Evolutionary conservation across 2,329 filamentous ascomycete species (phyloP).

Genomic region (Anisogramma anomala): DNA sequence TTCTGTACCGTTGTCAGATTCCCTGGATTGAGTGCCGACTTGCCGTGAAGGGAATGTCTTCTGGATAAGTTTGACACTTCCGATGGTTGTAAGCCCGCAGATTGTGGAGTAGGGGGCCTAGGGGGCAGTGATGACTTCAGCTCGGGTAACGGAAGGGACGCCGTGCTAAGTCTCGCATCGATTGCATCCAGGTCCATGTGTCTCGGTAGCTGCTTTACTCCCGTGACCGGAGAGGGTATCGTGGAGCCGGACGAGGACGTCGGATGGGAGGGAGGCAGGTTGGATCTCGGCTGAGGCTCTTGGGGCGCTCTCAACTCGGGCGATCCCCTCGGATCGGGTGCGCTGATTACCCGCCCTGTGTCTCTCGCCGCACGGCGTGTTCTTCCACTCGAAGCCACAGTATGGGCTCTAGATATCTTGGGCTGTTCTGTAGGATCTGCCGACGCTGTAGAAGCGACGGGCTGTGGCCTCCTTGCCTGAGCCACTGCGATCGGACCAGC

Average conservation of each 20-base stretch:
- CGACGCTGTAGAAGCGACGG: slow-evolving; percentile 47
- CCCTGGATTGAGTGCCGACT: slow-evolving; percentile 45
- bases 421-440: slow-evolving; percentile 36
- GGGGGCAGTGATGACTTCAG: slow-evolving; percentile 40
- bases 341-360: slow-evolving; percentile 33
- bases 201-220: slow-evolving; percentile 31
- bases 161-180: slow-evolving; percentile 55
- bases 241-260: slow-evolving; percentile 16
- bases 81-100: slow-evolving; percentile 37
- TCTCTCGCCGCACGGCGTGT: slow-evolving; percentile 35
- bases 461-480: slow-evolving; percentile 65
- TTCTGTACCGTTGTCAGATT: slow-evolving; percentile 56
- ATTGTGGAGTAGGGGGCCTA: slow-evolving; percentile 47
- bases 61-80: slow-evolving; percentile 34
- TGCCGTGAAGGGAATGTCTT: slow-evolving; percentile 50
- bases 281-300: slow-evolving; percentile 11
- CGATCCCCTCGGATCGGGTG: slow-evolving; percentile 27
- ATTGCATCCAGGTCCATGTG: slow-evolving; percentile 41
- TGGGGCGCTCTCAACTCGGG: slow-evolving; percentile 13
- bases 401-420: slow-evolving; percentile 49
- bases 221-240: slow-evolving; percentile 22
- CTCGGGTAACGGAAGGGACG: slow-evolving; percentile 55
- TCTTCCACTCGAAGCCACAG: slow-evolving; percentile 41
- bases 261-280: slow-evolving; percentile 17
- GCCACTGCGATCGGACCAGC: slow-evolving; percentile 72